Base-by-base conservation (phyloP, 2,329 filamentous ascomycete species). In the Fusarium zealandicum region DNA sequence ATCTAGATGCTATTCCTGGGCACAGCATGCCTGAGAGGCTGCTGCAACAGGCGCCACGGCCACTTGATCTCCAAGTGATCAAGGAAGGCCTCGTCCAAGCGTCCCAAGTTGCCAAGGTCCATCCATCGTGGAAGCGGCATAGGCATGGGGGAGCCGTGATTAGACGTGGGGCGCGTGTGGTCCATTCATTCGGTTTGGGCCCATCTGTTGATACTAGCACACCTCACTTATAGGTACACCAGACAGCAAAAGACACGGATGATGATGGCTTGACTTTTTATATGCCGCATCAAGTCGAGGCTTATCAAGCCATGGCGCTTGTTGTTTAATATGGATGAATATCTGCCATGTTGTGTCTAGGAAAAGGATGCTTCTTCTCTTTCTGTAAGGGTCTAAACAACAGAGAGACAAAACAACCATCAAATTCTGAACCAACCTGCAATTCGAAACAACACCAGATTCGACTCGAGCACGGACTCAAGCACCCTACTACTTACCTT, bases 161-260 rank as follows among this genome's bases (percentile, higher is more conserved):
- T 59, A 56, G 53, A 35, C 61, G 64, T 66, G 64, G 63, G 61
- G 63, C 64, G 32, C 37, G 46, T 48, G 49, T 51, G 51, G 27
- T 66, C 63, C 64, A 63, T 54, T 66, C 65, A 66, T 66, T 64
- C 20, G n/a, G n/a, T n/a, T 66, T 40, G 44, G 44, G 40, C 40
- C 57, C 56, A 52, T 37, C 47, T 25, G 42, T 45, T 38, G 38
- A 41, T 42, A 39, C 18, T 45, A 20, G 38, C 38, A 51, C 45
- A 47, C 38, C 28, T 25, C 20, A 17, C 18, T 35, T 16, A 40
- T n/a, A n/a, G n/a, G n/a, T 17, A 52, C 43, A n/a, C 20, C 51
- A 53, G 32, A 7, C 14, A 33, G 12, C 30, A 46, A 41, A 46
- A 31, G 16, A 14, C 39, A 44, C 36, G 39, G 39, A 53, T 42